Base-by-base conservation (phyloP, 2,329 filamentous ascomycete genomes). In the Nothopassalora personata region DNA sequence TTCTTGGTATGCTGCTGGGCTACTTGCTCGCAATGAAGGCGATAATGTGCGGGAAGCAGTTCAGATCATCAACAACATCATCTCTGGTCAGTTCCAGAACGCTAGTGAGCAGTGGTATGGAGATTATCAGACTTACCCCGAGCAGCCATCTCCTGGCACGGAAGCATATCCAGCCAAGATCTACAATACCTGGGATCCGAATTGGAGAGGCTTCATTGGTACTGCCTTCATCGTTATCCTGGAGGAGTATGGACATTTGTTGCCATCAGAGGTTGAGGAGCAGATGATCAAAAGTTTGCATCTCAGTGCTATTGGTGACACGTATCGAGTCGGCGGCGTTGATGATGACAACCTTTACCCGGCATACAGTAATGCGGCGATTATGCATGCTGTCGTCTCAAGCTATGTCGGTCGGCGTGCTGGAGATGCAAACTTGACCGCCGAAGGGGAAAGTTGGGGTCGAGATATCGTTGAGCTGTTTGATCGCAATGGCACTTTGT, bases 131-230 rank as follows among this genome's bases (percentile, higher is more conserved):
- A 73, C 76, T 30, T 76, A 81, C 46, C 81, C 81, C 0, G 82
- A 86, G 63, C 80, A 86, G 68, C 84, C 84, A 0, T 78, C 77
- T 1, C 79, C 86, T 4, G 83, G 83, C 18, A 79, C 76, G 2
- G 55, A 72, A 1, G 70, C 73, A 15, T 86, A 86, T 61, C 75
- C 77, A 1, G 69, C 76, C 0, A 67, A 70, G 4, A 82, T 83
- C 34, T 84, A 86, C 66, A 76, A 79, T 57, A 78, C 79, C 0
- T 86, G 82, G 81, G 84, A 86, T 63, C 83, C 57, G 9, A 86
- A 87, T 61, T 86, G 84, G 84, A 76, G 84, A 53, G 84, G 83
- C 0, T 86, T 87, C 58, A 76, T 86, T 34, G 82, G 83, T 11
- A 85, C 82, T 0, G 79, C 82, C 0, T 76, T 86, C 13, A 79